Base-by-base conservation (phyloP, 108 stramenopile species). In the Cyclotella atomus region DNA sequence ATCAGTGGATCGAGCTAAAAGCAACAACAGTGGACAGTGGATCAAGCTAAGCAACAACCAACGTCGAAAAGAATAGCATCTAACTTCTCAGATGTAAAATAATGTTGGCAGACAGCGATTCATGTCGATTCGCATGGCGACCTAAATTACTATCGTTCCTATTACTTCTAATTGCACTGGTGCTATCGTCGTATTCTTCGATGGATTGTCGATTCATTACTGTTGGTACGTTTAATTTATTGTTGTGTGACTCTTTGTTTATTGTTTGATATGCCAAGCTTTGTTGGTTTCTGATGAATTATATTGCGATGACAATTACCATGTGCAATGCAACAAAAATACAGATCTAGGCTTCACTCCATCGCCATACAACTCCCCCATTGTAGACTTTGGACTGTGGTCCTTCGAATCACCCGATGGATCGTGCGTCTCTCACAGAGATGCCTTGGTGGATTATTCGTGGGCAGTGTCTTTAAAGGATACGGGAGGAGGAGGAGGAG, bases 371-470 rank as follows among this genome's bases (percentile, higher is more conserved):
- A 19, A 15, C 1, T 15, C 28, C 12, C 10, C 1, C 32, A 19
- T 32, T 32, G 14, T 57, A 28, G 56, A 57, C 15, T 32, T 57
- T 32, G 56, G 56, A 8, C 10, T 57, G 1, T 57, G 56, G 56
- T 32, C 56, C n/a, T 57, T 57, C 32, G 56, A 57, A 57, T 28
- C 29, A 10, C 56, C 56, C 10, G 29, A 57, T 57, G 56, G 56
- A 15, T 2, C 56, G 2, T 57, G 56, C 14, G 29, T 57, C 12
- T 32, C 29, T 15, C 56, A 52, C 21, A 52, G 52, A 52, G 52
- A 57, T 1, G 56, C 30, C 29, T 16, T 8, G 10, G 19, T 32
- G 16, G 29, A 57, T 7, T 32, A 32, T 57, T 32, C 56, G 15
- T 32, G 56, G 30, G 56, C 12, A 32, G 56, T 29, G 30, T 57